Evolutionary conservation across 345 rosid genomes (phyloP).

Genomic region (Hibiscus tridactylites): DNA sequence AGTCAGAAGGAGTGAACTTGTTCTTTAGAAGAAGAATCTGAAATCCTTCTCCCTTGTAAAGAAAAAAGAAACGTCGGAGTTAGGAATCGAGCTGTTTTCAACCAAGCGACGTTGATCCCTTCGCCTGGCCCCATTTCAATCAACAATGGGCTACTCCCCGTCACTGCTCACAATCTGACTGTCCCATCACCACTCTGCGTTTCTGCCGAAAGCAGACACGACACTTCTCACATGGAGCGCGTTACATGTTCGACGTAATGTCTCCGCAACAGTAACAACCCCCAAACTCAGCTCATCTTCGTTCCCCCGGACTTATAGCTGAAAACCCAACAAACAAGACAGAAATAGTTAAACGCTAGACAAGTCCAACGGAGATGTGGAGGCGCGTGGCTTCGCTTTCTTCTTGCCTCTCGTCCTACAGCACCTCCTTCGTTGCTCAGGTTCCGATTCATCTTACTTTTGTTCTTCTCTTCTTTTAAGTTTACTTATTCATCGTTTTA

Average conservation of each 20-base stretch:
- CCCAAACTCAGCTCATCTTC: not conserved
- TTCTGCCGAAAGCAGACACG: not conserved
- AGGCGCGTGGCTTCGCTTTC: slow-evolving; percentile 43
- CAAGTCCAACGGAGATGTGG: too few species aligned
- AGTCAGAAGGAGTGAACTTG: too few species aligned
- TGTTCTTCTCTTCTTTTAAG: not conserved
- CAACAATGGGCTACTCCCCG: too few species aligned
- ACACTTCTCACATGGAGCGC: not conserved
- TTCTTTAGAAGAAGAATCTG: too few species aligned
- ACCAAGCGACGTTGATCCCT: too few species aligned
- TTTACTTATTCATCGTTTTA: not conserved
- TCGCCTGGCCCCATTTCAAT: too few species aligned
- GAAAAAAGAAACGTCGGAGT: too few species aligned
- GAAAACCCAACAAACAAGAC: not conserved
- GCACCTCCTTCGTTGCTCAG: slow-evolving; percentile 20
- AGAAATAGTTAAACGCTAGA: not conserved
- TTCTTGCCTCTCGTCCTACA: slow-evolving; percentile 42
- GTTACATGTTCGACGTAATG: slow-evolving; percentile 21
- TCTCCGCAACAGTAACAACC: slow-evolving; percentile 15
- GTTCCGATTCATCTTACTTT: not conserved
- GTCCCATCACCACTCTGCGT: too few species aligned
- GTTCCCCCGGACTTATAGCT: not conserved
- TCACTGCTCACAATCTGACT: too few species aligned
- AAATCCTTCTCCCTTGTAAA: too few species aligned
- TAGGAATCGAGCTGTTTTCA: too few species aligned